phyloP scores from a whole-genome alignment of 768 basidiomycete species.

The Lactarius vividus region DNA sequence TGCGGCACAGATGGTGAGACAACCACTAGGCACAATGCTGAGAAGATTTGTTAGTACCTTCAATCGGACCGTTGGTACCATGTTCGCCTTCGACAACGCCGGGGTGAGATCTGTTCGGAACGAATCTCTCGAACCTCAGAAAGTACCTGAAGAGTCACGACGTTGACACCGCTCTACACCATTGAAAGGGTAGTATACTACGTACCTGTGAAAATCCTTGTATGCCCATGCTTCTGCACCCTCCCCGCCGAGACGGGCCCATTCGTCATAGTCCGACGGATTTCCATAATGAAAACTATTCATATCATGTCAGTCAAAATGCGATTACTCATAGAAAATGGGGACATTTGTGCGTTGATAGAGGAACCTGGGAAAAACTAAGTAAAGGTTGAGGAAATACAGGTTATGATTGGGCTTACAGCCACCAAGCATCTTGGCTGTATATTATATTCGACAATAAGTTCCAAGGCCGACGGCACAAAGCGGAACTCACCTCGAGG shows the following conservation, averaged over 20 bases:
- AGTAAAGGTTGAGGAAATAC: neutral
- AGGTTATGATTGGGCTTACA: constrained; percentile 44
- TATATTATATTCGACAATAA: neutral
- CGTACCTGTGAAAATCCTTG: constrained; percentile 50
- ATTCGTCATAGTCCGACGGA: constrained; percentile 69
- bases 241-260: constrained; percentile 45
- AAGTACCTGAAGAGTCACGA: constrained; percentile 51
- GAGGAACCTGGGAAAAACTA: constrained; percentile 46
- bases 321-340: neutral
- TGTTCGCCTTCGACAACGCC: constrained; percentile 45
- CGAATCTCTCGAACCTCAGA: constrained; percentile 61
- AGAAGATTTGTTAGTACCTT: constrained; percentile 29
- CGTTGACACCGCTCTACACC: constrained; percentile 1
- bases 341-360: constrained; percentile 57
- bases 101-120: constrained; percentile 49
- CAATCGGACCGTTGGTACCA: constrained; percentile 55
- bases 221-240: constrained; percentile 62
- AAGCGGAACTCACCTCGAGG: constrained; percentile 52
- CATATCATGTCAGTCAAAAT: neutral
- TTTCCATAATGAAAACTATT: constrained; percentile 54
- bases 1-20: constrained; percentile 19
- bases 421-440: constrained; percentile 69
- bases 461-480: neutral
- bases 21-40: neutral
- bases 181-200: neutral